Base-by-base conservation (phyloP, 352 stramenopile species). In the Globisporangium okanoganense region DNA sequence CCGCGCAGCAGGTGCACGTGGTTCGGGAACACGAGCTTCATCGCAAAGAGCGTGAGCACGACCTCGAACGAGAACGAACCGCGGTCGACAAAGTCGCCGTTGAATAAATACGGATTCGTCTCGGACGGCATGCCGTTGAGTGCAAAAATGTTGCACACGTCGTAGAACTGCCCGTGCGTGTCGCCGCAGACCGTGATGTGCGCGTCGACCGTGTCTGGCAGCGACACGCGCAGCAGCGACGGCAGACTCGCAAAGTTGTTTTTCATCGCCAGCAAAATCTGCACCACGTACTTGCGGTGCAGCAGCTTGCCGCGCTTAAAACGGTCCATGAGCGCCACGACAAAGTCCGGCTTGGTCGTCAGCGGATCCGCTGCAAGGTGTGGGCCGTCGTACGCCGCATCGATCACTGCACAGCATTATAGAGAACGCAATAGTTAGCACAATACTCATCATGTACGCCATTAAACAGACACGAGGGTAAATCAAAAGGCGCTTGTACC, bases 121-220 rank as follows among this genome's bases (percentile, higher is more conserved):
- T 88, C 75, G 29, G 88, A 98, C 18, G 98, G 97, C 62, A 96
- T 82, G 13, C 97, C 98, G 71, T 99, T 99, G 22, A 99, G 72
- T 56, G 98, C 86, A 72, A 99, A 99, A 67, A 99, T 99, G 76
- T 99, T 98, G 69, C 98, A 94, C 35, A 99, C 89, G 71, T 99
- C 98, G 75, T 99, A 99, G 72, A 98, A 99, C 79, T 99, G 98
- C 14, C 97, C 98, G 75, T 99, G 98, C 1, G 97, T 99, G 74
- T 99, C 98, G 50, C 98, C 98, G 67, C 97, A 99, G 20, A 99
- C 90, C 7, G 90, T 98, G 67, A 98, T 91, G 66, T 93, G 86
- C 41, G 85, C 79, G 31, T 95, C 80, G 8, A 64, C 47, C 3
- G 73, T 62, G 27, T 85, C 71, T 0, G 73, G 67, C 7, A 95